Conservation (phyloP, 2,329 filamentous ascomycete species). For the Tolypocladium tropicale region DNA sequence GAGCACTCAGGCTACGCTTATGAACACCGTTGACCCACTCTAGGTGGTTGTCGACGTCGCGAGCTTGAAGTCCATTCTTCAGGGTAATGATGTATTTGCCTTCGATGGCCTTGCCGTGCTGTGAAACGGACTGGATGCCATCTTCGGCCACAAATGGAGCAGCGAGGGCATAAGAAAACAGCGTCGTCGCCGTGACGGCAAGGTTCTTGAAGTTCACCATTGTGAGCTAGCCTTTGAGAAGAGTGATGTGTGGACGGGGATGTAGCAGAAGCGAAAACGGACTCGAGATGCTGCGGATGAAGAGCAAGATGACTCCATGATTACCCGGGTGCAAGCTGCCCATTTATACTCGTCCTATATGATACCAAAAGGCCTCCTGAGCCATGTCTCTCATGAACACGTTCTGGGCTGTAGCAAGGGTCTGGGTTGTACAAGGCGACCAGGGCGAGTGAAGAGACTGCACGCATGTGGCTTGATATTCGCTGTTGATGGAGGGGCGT, state of each 20-base stretch:
- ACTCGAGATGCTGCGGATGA: neutral
- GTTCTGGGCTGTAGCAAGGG: neutral
- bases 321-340: neutral
- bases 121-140: neutral
- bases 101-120: constrained; percentile 16
- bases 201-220: constrained; percentile 20
- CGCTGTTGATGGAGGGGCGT: constrained; percentile 4
- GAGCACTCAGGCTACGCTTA: constrained; percentile 41
- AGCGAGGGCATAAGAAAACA: constrained; percentile 11
- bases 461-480: neutral
- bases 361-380: neutral
- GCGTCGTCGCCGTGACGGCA: constrained; percentile 12
- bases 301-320: neutral
- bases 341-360: neutral
- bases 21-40: constrained; percentile 39
- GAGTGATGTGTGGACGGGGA: neutral
- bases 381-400: neutral
- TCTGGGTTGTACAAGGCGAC: neutral
- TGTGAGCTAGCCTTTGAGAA: constrained; percentile 5
- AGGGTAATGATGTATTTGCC: constrained; percentile 52
- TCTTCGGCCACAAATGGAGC: constrained; percentile 11
- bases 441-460: neutral
- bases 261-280: neutral
- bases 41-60: constrained; percentile 36
- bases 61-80: constrained; percentile 35